Evolutionary conservation across 805 yeast species (phyloP).

Genomic region (Zygosaccharomyces pseudorouxii): DNA sequence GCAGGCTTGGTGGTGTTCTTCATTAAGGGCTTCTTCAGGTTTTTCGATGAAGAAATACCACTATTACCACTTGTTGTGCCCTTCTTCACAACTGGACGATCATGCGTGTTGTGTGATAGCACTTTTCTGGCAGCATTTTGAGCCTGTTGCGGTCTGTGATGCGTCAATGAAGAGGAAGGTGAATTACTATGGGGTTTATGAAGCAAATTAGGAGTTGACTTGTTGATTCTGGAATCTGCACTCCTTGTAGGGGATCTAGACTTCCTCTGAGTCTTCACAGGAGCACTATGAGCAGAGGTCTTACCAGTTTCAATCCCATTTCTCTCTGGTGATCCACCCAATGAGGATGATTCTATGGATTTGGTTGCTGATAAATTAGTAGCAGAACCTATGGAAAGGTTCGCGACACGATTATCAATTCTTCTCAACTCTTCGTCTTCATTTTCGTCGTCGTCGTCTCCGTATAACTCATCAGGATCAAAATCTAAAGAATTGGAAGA

Average conservation of each 20-base stretch:
- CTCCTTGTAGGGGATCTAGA: not conserved
- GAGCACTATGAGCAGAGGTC: not conserved
- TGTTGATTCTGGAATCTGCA: constrained; percentile 13
- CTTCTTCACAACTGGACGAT: not conserved
- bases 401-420: constrained; percentile 10
- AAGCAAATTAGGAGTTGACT: constrained; percentile 19
- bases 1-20: not conserved
- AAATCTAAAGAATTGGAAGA: constrained; percentile 15
- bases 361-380: not conserved
- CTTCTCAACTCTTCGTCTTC: constrained; percentile 18
- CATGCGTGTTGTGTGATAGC: constrained; percentile 2
- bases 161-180: constrained; percentile 3
- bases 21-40: constrained; percentile 4
- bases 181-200: constrained; percentile 3
- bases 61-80: not conserved
- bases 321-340: not conserved
- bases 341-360: too few species aligned
- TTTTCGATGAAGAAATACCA: not conserved
- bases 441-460: constrained; percentile 13
- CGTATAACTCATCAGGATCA: constrained; percentile 23
- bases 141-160: constrained; percentile 8
- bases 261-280: not conserved
- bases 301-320: not conserved
- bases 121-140: constrained; percentile 11
- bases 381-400: constrained; percentile 11